Base-by-base conservation (phyloP, 176 grass and related monocot species). In the Guadua angustifolia region DNA sequence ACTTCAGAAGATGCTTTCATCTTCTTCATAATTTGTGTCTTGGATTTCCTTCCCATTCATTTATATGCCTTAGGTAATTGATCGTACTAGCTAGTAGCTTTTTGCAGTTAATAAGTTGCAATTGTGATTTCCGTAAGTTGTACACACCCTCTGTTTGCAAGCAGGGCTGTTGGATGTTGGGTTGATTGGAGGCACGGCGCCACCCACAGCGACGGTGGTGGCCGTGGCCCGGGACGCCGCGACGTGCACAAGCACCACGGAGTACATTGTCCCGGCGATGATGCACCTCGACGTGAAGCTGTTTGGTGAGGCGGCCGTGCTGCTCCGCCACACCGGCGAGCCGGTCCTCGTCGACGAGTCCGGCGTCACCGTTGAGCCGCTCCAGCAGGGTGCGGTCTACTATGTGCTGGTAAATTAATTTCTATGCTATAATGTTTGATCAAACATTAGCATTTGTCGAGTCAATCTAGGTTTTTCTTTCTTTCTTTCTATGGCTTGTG, bases 311-410 rank as follows among this genome's bases (percentile, higher is more conserved):
- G 81, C 88, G 16, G 91, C 88, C 50, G 40, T 81, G 50, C 26
- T 93, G 26, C 56, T 85, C 21, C 56, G 86, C 57, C 55, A 83
- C 58, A 68, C 39, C 67, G 91, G 91, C 25, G 85, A 93, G 26
- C 21, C 29, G 18, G 74, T 93, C 26, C 61, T 85, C n/a, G 73
- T 89, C 57, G 88, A 93, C 65, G 85, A 73, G 25, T 56, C 81
- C 21, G 92, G 92, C n/a, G 63, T 90, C 73, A 93, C 92, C 47
- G 55, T 85, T 14, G 85, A 93, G 56, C 88, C 92, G 40, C 88
- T 93, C 25, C 92, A 93, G 43, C 79, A 90, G 47, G 92, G 86
- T 18, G 71, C 55, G 4, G 5, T 78, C 58, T 93, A 93, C 82
- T 93, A 93, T 5, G 44, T 90, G 79, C 69, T 85, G 80, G 80